Evolutionary conservation across 345 rosid species (phyloP), one percentile per base, ranked within the genome.

Genomic region (Diplotaxis tenuifolia): DNA sequence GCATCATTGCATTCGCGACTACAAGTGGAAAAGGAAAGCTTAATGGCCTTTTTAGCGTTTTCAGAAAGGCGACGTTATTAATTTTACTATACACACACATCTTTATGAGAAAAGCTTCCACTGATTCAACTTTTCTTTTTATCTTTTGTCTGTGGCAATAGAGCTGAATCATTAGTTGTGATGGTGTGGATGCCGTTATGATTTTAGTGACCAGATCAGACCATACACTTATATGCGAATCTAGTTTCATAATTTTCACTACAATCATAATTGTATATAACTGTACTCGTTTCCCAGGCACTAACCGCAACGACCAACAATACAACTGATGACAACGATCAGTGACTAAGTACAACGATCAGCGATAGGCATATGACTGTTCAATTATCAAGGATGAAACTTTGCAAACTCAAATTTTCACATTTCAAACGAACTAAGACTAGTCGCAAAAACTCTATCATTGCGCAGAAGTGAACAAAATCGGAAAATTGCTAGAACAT

Each of bases 1-100:
- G 5, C 50, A 71, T 61, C 50, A 71, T 60, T 28, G 5, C 60
- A 29, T 20, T 60, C 61, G 59, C 59, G 61, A 71, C 18, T 49
- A 60, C n/a, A 60, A 31, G 15, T 29, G 50, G 25, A 71, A 58
- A 69, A 50, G 27, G 28, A 50, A 6, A 67, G 60, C 47, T 9
- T 19, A 50, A 50, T 50, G 22, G n/a, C 4, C 12, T 19, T 66
- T 66, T 66, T 1, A 50, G 28, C 27, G 61, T 56, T 56, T 55
- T 56, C 61, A 56, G 14, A 15, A 56, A 56, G 61, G 32, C 61
- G 25, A 56, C 61, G 9, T 56, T 56, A 25, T 19, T 56, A 55
- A 23, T 23, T 23, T 55, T 25, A 5, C 4, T 53, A 53, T 53
- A 55, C 60, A 23, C 32, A 23, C 9, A 27, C 18, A 57, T 57